Evolutionary conservation across 108 stramenopile species (phyloP).

Genomic region (Skeletonema costatum): DNA sequence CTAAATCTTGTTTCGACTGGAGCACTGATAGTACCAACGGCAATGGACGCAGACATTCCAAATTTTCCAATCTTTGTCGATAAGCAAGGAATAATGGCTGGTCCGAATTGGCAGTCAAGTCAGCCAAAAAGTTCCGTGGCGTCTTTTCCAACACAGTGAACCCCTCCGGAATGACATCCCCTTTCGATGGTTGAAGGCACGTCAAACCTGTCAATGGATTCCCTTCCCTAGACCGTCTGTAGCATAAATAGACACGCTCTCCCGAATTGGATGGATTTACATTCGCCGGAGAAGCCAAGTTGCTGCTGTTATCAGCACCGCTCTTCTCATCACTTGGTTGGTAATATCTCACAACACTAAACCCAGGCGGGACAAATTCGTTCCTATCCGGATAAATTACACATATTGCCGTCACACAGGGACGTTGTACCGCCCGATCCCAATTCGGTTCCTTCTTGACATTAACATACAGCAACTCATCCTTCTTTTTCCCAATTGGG

Average conservation of each 20-base stretch:
- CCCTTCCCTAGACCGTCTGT: conserved; percentile 85
- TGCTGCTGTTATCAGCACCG: conserved; percentile 10
- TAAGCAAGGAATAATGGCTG: conserved; percentile 74
- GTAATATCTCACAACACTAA: conserved; percentile 70
- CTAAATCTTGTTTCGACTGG: conserved; percentile 22
- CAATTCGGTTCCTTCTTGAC: conserved; percentile 88
- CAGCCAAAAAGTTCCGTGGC: conserved; percentile 76
- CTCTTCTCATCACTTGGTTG: neutral
- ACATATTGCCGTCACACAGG: conserved; percentile 80
- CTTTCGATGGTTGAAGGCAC: conserved; percentile 63
- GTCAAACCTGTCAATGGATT: conserved; percentile 84
- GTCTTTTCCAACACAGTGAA: conserved; percentile 85
- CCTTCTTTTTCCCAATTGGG: conserved; percentile 35
- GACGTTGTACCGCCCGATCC: conserved; percentile 88
- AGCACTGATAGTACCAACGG: conserved; percentile 74
- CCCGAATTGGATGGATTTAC: conserved; percentile 57
- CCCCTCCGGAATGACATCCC: conserved; percentile 79
- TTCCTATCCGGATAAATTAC: conserved; percentile 83
- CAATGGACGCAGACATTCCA: conserved; percentile 80
- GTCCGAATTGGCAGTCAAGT: conserved; percentile 44
- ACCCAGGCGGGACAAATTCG: conserved; percentile 90
- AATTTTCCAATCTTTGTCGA: conserved; percentile 81
- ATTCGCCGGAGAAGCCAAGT: conserved; percentile 36
- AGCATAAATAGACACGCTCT: conserved; percentile 80
- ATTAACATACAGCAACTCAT: conserved; percentile 54